A percentile compares a stretch with the other conserved stretches of the same genome.
These are phyloP conservation scores for Botrytis medusae DNA, from an alignment of 2,329 filamentous ascomycete genomes.

Conservation along the genomic window DNA sequence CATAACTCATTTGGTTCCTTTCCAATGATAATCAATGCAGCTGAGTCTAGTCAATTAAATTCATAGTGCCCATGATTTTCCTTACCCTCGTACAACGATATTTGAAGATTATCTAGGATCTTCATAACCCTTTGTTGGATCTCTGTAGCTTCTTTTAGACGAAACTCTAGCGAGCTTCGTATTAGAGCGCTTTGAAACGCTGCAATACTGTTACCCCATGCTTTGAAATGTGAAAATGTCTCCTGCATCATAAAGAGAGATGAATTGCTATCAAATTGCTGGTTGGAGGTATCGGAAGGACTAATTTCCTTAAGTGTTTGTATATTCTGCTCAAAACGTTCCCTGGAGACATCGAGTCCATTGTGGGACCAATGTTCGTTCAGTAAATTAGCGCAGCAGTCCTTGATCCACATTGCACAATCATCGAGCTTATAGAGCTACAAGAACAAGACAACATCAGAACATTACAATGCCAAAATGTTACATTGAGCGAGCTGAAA, in stretches of 20 bases:
- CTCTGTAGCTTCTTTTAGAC: constrained; percentile 31
- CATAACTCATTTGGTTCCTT: constrained; percentile 27
- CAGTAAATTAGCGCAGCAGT: no score
- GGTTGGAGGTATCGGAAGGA: neutral
- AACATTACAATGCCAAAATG: no score
- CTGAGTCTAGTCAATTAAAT: constrained; percentile 14
- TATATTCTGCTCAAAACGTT: neutral
- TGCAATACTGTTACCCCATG: constrained; percentile 34
- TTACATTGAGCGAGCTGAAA: no score
- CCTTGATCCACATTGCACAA: no score
- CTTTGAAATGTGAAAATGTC: constrained; percentile 27
- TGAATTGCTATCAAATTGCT: constrained; percentile 18
- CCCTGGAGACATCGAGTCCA: no score
- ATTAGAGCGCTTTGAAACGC: constrained; percentile 27
- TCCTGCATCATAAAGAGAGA: constrained; percentile 25
- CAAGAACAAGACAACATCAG: no score
- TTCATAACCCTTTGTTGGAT: constrained; percentile 28
- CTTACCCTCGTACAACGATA: constrained; percentile 29
- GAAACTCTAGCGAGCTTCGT: constrained; percentile 31
- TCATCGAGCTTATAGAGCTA: no score
- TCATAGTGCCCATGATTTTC: neutral
- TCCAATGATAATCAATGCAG: constrained; percentile 29
- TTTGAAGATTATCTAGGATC: constrained; percentile 29
- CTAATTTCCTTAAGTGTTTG: neutral
- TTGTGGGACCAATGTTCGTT: no score